Base-by-base conservation (phyloP, 2,329 filamentous ascomycete genomes). In the Scedosporium boydii region DNA sequence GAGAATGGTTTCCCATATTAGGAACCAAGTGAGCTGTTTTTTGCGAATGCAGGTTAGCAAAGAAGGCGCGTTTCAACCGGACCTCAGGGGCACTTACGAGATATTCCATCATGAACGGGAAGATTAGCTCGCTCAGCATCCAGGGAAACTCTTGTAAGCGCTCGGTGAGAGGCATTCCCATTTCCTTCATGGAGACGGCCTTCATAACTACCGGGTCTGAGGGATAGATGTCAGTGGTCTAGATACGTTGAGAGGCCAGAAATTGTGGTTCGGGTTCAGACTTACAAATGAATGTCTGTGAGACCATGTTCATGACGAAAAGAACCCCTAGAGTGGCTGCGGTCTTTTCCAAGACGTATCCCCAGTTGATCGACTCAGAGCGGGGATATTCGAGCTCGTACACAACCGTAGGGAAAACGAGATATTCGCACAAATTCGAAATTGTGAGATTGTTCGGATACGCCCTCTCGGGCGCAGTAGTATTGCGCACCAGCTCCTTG, bases 341-440 rank as follows among this genome's bases (percentile, higher is more conserved):
- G 1, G 80, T 75, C 72, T 93, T 93, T 72, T 93, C 89, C 6
- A 82, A 80, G 3, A 91, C 87, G 69, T 93, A 93, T 66, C 77
- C 78, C 88, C 88, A 91, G 72, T 89, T 86, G 66, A 90, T 88
- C 4, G 73, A 77, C 18, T 89, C 83, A 4, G 80, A 79, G 53
- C 88, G 82, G 2, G 90, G 89, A 68, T 93, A 93, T 68, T 90
- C 86, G 55, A 90, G 80, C 70, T 93, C 90, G 71, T 93, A 93
- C 14, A 92, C 87, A 4, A 92, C 76, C 0, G 89, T 93, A 3
- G 90, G 90, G 9, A 93, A 78, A 53, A 86, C 82, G 59, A 89
- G 86, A 79, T 88, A 93, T 70, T 90, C 87, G 69, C 85, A 84
- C 67, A 89, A 86, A 69, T 89, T 87, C 58, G 69, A 64, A 10